phyloP scores from a whole-genome alignment of 169 alveolate species.

The Plasmodium inui region DNA sequence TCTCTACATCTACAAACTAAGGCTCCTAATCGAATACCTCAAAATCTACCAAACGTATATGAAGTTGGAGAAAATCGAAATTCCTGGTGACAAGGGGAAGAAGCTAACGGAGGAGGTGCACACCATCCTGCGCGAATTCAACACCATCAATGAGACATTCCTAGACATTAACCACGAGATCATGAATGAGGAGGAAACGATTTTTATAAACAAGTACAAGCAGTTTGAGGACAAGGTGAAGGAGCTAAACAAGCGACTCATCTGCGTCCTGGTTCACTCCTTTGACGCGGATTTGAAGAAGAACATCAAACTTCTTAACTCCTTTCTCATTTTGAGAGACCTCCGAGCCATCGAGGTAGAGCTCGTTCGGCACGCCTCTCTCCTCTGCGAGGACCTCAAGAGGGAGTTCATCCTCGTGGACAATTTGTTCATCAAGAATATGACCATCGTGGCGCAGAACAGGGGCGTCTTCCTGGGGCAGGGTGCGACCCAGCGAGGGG shows the following conservation, averaged over 20 bases:
- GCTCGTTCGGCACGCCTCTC: constrained; percentile 41
- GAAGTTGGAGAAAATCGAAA: constrained; percentile 72
- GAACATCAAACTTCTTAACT: constrained; percentile 39
- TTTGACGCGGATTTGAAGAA: constrained; percentile 56
- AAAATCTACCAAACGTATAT: constrained; percentile 61
- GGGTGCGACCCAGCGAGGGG: neutral
- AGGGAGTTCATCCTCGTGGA: constrained; percentile 60
- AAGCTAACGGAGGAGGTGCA: constrained; percentile 52
- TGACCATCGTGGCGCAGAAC: constrained; percentile 46
- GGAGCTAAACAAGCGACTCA: constrained; percentile 32
- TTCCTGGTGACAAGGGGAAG: constrained; percentile 74
- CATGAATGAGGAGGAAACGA: constrained; percentile 77
- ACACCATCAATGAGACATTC: constrained; percentile 45
- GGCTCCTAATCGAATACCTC: constrained; percentile 41
- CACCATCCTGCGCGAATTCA: constrained; percentile 26
- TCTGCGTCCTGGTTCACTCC: constrained; percentile 40
- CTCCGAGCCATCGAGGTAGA: constrained; percentile 41
- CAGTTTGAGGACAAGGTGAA: constrained; percentile 44
- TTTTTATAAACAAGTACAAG: constrained; percentile 76
- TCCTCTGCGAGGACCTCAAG: constrained; percentile 40
- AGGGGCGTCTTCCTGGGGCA: constrained; percentile 24
- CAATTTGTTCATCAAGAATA: constrained; percentile 49
- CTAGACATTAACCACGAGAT: constrained; percentile 76
- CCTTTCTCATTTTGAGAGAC: constrained; percentile 58
- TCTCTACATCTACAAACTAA: constrained; percentile 37